Evolutionary conservation across 2,329 filamentous ascomycete genomes (phyloP).

Genomic region (Cucurbitaria berberidis): DNA sequence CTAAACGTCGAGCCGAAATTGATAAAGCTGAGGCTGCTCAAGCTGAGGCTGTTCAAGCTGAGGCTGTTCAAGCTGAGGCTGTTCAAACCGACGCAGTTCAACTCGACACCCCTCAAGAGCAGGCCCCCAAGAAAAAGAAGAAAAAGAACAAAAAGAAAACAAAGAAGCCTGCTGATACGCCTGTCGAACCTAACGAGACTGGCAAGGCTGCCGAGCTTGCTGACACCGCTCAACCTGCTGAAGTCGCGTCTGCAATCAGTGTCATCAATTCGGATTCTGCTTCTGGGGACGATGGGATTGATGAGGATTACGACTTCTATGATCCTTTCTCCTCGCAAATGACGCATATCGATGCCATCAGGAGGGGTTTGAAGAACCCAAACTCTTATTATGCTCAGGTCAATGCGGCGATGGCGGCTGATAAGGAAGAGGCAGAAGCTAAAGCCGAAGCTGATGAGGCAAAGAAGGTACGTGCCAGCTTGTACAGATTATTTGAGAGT

Average conservation of each 20-base stretch:
- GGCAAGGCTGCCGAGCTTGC: neutral
- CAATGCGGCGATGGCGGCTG: constrained; percentile 4
- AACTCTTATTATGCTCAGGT: constrained; percentile 10
- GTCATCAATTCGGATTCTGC: neutral
- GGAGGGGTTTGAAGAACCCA: constrained; percentile 6
- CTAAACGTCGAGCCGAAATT: neutral
- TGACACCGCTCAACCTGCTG: neutral
- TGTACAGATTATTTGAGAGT: neutral
- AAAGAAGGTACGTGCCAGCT: neutral
- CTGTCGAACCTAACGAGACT: neutral
- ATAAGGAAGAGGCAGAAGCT: neutral
- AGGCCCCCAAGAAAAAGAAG: constrained; percentile 27
- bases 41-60: neutral
- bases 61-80: constrained; percentile 1
- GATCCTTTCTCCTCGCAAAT: constrained; percentile 16
- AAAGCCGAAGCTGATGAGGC: neutral
- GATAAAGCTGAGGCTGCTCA: neutral
- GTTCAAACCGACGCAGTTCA: neutral
- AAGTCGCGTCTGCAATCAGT: neutral
- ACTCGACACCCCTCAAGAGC: too few relatives aligned
- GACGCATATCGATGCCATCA: constrained; percentile 17
- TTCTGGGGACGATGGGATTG: neutral
- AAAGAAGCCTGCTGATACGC: constrained; percentile 16
- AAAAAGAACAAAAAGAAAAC: constrained; percentile 46
- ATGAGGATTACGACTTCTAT: neutral